These are phyloP conservation scores for Porogramme epimiltina DNA, from an alignment of 1,284 basidiomycete species.

Conservation along the genomic window DNA sequence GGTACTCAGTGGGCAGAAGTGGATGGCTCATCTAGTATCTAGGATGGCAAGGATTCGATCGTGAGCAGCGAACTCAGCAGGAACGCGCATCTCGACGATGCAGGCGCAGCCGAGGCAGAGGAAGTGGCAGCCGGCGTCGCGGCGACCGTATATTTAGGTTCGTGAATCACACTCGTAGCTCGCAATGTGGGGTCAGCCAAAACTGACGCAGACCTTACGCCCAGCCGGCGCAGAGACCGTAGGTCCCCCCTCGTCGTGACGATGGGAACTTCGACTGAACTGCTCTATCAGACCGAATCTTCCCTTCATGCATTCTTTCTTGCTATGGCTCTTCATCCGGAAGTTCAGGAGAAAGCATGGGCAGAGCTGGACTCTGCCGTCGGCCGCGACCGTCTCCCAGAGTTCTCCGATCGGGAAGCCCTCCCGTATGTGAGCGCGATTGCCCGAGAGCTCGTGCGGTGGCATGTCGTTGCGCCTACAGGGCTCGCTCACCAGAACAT, in stretches of 20 bases:
- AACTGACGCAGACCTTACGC: too few species aligned
- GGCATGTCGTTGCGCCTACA: slow-evolving; percentile 18
- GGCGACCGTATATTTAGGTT: not conserved
- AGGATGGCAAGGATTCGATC: slow-evolving; percentile 1
- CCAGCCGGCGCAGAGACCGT: not conserved
- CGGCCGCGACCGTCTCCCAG: slow-evolving; percentile 19
- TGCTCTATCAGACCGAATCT: slow-evolving; percentile 18
- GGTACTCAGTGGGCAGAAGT: not conserved
- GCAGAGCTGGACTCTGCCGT: slow-evolving; percentile 31
- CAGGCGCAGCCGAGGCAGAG: too few species aligned
- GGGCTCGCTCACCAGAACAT: slow-evolving; percentile 4
- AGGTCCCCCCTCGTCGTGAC: not conserved
- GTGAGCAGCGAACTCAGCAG: not conserved
- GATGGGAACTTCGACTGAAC: not conserved
- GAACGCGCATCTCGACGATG: too few species aligned
- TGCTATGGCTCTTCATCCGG: slow-evolving; percentile 36
- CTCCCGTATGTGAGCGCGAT: slow-evolving; percentile 24
- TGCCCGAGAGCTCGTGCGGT: slow-evolving; percentile 24
- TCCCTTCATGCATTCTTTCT: slow-evolving; percentile 33
- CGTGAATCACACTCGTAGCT: not conserved
- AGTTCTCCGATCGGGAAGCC: slow-evolving; percentile 11
- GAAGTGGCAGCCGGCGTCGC: not conserved
- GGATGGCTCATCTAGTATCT: not conserved
- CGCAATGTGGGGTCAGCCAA: too few species aligned
- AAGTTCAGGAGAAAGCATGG: slow-evolving; percentile 32